Evolutionary conservation across 768 basidiomycete species (phyloP), one percentile per base, ranked within the genome.

Genomic region (Sporobolomyces phaffii): DNA sequence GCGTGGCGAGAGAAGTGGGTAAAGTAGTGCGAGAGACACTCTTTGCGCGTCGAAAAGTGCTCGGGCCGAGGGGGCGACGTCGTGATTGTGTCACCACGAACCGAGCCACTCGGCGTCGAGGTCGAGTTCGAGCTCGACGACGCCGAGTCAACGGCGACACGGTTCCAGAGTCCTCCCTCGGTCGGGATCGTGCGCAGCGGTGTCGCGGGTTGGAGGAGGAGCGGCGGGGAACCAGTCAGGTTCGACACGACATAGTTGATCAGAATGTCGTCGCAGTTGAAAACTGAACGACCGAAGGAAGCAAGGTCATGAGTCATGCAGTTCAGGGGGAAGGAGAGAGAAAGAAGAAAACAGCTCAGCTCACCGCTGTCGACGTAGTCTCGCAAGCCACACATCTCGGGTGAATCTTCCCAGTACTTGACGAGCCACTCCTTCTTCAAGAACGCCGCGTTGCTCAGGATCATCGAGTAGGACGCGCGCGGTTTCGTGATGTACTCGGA

Each of bases 241-340:
- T 73, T 73, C 17, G 69, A 70, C 26, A 68, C 72, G 65, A 73
- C 22, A 61, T 59, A 73, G 63, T 73, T 73, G 72, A 73, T 63
- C 28, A 70, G 44, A 40, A 73, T 57, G 57, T 73, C 72, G 65
- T 73, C 72, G 57, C 72, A 73, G 53, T 73, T 70, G 69, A 70
- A 68, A 8, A 70, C 72, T 73, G 38, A n/a, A n/a, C n/a, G n/a
- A n/a, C n/a, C n/a, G n/a, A n/a, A n/a, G n/a, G n/a, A n/a, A n/a
- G n/a, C n/a, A n/a, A n/a, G n/a, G n/a, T n/a, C n/a, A n/a, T n/a
- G n/a, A n/a, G n/a, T n/a, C n/a, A n/a, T n/a, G 8, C 0, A 1
- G 33, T 17, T 14, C 28, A n/a, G n/a, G n/a, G n/a, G n/a, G n/a
- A n/a, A n/a, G n/a, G n/a, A n/a, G n/a, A n/a, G n/a, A n/a, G n/a